phyloP scores from a whole-genome alignment of 768 basidiomycete genomes.

The Daedaleopsis sinensis region DNA sequence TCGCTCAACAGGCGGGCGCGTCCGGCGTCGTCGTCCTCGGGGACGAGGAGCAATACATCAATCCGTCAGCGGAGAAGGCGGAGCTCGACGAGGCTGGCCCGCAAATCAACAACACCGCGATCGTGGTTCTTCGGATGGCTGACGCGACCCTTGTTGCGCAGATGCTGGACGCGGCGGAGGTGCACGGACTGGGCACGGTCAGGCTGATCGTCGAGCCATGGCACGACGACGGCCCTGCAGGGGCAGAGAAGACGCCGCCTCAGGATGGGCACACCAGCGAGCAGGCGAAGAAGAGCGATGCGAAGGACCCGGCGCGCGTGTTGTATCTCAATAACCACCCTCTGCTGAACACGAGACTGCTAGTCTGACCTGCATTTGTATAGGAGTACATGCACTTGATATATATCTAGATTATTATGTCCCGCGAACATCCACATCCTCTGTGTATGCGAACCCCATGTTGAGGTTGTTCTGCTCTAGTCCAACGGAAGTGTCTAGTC shows the following conservation, averaged over 20 bases:
- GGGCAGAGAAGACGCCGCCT: neutral
- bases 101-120: constrained; percentile 52
- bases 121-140: constrained; percentile 59
- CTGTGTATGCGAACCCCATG: neutral
- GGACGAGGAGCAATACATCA: constrained; percentile 59
- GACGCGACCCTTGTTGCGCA: constrained; percentile 55
- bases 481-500: constrained; percentile 40
- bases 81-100: constrained; percentile 63
- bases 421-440: neutral
- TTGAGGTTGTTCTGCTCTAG: neutral
- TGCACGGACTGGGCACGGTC: constrained; percentile 48
- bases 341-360: constrained; percentile 71
- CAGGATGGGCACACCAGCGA: too few relatives aligned
- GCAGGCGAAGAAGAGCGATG: constrained; percentile 23
- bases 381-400: constrained; percentile 3
- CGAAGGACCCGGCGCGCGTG: constrained; percentile 48
- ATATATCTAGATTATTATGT: neutral
- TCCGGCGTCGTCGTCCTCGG: constrained; percentile 79
- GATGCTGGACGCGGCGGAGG: constrained; percentile 57
- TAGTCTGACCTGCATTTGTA: constrained; percentile 22
- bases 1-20: constrained; percentile 72
- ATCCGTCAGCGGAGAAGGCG: constrained; percentile 62
- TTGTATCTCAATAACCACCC: constrained; percentile 80
- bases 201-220: constrained; percentile 50
- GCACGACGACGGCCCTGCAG: constrained; percentile 12